Evolutionary conservation across 192 early-diverging fungal species (phyloP), one percentile per base, ranked within the genome.

Genomic region (Pilaira anomala): DNA sequence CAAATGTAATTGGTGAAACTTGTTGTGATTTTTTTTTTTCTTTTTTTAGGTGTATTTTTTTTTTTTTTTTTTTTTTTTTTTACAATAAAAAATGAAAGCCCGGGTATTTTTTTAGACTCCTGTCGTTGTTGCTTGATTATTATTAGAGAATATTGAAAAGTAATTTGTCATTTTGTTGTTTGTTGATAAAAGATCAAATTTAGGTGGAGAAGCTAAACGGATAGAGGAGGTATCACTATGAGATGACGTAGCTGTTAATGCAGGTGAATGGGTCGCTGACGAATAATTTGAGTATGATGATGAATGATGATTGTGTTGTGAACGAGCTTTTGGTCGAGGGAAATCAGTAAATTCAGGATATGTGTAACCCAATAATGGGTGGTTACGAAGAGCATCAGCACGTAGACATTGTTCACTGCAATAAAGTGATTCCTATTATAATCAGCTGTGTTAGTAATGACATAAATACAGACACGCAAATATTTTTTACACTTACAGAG

Each of bases 281-380:
- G 44, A 46, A 46, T 19, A 46, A 19, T 14, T 19, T 14, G 44
- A 46, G 18, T 46, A 46, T 18, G 44, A 46, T 46, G 44, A 18
- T 14, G 44, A 19, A 9, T 9, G 18, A 1, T 55, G 30, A 19
- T 55, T n/a, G 3, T 30, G 42, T 25, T 45, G 50, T 46, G 48
- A 36, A 36, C 33, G 33, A 36, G 41, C 25, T 42, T 70, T 56
- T 22, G 71, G 65, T 21, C 66, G 65, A 53, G 71, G 71, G 22
- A 73, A 73, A 63, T 73, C 65, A 42, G 56, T 54, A 22, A 73
- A 67, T 29, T 73, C 71, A 33, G 46, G 60, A 33, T 67, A 73
- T 14, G 61, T 67, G 33, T 73, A 73, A 40, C 71, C 71, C 11
- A 73, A 40, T 22, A 73, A 46, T 46, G 71, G 71, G 39, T 73